Evolutionary conservation across 495 filamentous ascomycete species (phyloP).

Genomic region (Neurospora sublineolata): DNA sequence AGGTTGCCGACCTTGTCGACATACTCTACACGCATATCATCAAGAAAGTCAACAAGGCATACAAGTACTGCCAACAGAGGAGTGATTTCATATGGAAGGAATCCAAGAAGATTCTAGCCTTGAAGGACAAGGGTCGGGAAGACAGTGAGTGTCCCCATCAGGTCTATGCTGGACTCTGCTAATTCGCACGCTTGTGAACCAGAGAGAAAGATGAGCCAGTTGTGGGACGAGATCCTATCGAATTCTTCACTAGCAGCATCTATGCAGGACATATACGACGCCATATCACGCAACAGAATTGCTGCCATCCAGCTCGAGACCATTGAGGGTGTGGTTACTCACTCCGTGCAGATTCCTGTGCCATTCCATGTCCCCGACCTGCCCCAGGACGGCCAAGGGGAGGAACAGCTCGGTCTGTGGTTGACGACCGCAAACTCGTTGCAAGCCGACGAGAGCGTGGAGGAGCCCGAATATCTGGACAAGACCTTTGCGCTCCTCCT

Average conservation of each 20-base stretch:
- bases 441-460: constrained; percentile 49
- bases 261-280: constrained; percentile 67
- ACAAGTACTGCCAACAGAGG: constrained; percentile 83
- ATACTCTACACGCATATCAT: constrained; percentile 81
- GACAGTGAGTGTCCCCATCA: constrained; percentile 41
- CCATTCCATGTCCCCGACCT: constrained; percentile 64
- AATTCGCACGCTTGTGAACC: constrained; percentile 2
- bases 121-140: constrained; percentile 71
- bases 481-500: constrained; percentile 81
- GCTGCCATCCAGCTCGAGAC: constrained; percentile 46
- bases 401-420: constrained; percentile 64
- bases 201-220: constrained; percentile 42
- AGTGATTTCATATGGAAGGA: constrained; percentile 83
- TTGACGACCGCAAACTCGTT: constrained; percentile 76
- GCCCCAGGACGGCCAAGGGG: constrained; percentile 47
- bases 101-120: constrained; percentile 58
- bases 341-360: constrained; percentile 79
- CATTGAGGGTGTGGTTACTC: constrained; percentile 37
- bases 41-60: constrained; percentile 77
- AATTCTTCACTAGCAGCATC: constrained; percentile 73
- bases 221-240: constrained; percentile 61
- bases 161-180: constrained; percentile 1
- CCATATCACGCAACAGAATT: constrained; percentile 73
- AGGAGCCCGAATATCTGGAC: constrained; percentile 52
- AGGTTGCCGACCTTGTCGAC: constrained; percentile 60